Conservation (phyloP, 2,329 filamentous ascomycete genomes). For the Kalmusia sp. region DNA sequence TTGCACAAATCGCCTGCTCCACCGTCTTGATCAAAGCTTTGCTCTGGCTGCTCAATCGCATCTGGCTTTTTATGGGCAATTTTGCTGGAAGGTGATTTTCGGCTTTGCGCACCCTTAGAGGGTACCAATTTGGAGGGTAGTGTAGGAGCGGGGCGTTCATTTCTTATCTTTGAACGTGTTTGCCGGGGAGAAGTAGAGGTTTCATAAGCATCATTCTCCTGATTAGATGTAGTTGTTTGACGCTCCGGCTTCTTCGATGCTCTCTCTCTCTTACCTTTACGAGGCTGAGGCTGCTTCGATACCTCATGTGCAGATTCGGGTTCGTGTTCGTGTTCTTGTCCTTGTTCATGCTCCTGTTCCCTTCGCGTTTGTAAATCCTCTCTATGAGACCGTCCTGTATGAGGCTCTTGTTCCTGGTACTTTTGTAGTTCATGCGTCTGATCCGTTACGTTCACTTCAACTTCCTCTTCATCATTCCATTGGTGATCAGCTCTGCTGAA, state of each 20-base stretch:
- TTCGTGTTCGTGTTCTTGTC: not conserved
- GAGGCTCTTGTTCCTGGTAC: not conserved
- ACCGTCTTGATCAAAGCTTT: too few relatives aligned
- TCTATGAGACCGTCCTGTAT: too few relatives aligned
- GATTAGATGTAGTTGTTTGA: not conserved
- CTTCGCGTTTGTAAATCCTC: too few relatives aligned
- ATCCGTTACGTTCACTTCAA: too few relatives aligned
- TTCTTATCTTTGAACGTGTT: not conserved
- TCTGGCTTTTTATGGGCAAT: not conserved
- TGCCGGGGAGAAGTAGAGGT: not conserved
- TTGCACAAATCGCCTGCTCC: too few relatives aligned
- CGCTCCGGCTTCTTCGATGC: not conserved
- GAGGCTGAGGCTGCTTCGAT: not conserved
- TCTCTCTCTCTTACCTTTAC: not conserved
- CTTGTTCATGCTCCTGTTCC: not conserved
- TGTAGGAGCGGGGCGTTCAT: not conserved
- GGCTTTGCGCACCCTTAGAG: too few relatives aligned
- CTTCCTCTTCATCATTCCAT: too few relatives aligned
- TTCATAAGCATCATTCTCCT: not conserved
- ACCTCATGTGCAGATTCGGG: not conserved
- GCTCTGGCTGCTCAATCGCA: too few relatives aligned
- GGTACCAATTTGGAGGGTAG: not conserved
- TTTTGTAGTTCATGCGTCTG: too few relatives aligned
- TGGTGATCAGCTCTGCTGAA: not conserved
- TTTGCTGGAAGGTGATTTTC: not conserved